Base-by-base conservation (phyloP, 345 rosid species). In the Ceriops zippeliana region DNA sequence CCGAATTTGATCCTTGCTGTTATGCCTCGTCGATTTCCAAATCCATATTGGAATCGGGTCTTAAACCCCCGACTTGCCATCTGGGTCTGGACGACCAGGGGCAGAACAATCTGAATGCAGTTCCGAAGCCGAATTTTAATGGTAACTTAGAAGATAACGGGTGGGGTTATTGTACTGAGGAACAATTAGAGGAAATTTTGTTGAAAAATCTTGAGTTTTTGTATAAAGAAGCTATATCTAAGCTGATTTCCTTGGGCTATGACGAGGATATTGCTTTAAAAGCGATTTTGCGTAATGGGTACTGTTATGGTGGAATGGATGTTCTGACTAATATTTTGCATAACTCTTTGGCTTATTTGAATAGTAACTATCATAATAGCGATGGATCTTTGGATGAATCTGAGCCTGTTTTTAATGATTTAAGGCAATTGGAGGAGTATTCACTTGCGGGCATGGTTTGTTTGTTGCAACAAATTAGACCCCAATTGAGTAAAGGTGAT, bases 261-360 rank as follows among this genome's bases (percentile, higher is more conserved):
- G 91, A 80, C 54, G 91, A 88, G 72, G 96, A 87, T 70, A 84
- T 81, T 52, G 92, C 95, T 1, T 76, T 91, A 34, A 88, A 81
- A 78, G 96, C 97, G 15, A 75, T 93, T 19, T 78, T 93, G 83
- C 81, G 87, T 21, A 87, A 87, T 63, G 96, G 98, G 32, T 84
- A 88, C 67, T 91, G 97, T 61, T 90, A 86, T 75, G 97, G 98
- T 58, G 97, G 86, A 16, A 88, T 81, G 91, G 98, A 89, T 80
- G 95, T 88, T 56, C 74, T 88, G 76, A 85, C 89, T 26, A 93
- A 91, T 72, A 89, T 91, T 38, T 37, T 89, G 75, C 86, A 89
- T 69, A 91, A 89, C 57, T 80, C 96, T 0, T 71, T 91, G 79
- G 87, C 91, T 58, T 86, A 85, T 85, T 79, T 93, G 78, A 89